Percentiles rank a stretch among this genome's conserved stretches.
Evolutionary conservation across 176 grass and related monocot species (phyloP).

Genomic region (Paspalum notatum): DNA sequence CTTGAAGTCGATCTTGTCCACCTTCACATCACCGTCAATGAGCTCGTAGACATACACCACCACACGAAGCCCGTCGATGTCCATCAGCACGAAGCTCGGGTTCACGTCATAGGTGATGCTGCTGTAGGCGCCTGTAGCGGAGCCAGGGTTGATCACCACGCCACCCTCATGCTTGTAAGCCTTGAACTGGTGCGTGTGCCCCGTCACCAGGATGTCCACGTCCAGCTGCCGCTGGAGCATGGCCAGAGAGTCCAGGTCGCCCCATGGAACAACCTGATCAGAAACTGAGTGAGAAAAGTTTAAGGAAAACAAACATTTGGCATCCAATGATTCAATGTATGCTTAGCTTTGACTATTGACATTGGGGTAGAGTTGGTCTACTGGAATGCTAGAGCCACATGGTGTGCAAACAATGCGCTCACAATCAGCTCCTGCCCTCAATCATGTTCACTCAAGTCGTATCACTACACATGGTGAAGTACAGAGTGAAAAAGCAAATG

Average conservation of each 20-base stretch:
- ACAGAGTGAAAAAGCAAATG: background rate
- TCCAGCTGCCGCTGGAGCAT: constrained; percentile 97
- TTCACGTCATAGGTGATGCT: constrained; percentile 97
- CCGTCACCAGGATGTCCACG: constrained; percentile 96
- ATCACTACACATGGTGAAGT: background rate
- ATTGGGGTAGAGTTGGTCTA: background rate
- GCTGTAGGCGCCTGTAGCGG: constrained; percentile 86
- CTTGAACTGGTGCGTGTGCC: constrained; percentile 96
- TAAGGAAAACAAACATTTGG: background rate
- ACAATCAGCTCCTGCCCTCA: background rate
- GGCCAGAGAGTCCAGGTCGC: constrained; percentile 91
- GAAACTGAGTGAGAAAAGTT: background rate
- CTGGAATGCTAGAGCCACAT: constrained; percentile 2
- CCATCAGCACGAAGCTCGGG: constrained; percentile 96
- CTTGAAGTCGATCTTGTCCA: constrained; percentile 98
- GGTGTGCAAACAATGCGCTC: background rate
- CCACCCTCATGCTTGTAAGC: constrained; percentile 98
- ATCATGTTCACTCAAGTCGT: background rate
- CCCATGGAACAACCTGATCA: constrained; percentile 88
- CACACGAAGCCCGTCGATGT: constrained; percentile 92
- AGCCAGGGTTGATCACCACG: constrained; percentile 94
- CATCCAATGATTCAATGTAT: background rate
- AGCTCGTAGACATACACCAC: constrained; percentile 97
- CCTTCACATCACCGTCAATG: constrained; percentile 98
- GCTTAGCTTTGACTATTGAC: background rate